phyloP scores from a whole-genome alignment of 169 alveolate species.

The Plasmodium vivax region DNA sequence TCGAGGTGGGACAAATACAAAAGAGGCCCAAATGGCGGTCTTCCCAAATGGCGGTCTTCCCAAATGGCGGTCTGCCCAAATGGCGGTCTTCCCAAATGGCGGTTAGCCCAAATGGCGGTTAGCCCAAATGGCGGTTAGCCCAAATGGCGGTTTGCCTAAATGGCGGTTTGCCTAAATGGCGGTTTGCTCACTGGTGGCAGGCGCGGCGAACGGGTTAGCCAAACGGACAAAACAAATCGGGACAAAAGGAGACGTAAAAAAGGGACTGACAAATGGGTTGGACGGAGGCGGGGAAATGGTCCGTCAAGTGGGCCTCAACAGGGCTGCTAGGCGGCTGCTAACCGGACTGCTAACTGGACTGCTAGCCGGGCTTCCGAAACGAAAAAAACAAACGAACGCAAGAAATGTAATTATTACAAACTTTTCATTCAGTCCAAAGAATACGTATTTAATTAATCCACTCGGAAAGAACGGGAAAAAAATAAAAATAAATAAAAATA shows the following conservation, averaged over 20 bases:
- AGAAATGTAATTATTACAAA: slow-evolving; percentile 66
- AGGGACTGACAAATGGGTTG: background rate
- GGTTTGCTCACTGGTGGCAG: background rate
- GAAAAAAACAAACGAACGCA: slow-evolving; percentile 14
- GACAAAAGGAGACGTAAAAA: background rate
- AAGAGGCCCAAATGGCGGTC: no score
- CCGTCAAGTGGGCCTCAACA: background rate
- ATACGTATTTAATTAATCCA: background rate
- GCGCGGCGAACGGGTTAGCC: background rate
- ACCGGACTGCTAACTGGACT: background rate
- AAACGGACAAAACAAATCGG: slow-evolving; percentile 8
- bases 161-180: background rate
- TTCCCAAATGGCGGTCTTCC: no score
- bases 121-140: background rate
- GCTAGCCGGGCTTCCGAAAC: background rate
- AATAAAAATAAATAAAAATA: background rate
- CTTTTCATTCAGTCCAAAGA: slow-evolving; percentile 13
- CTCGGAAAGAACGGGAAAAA: background rate
- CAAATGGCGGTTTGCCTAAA: background rate
- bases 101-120: background rate
- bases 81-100: no score
- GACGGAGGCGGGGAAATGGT: background rate
- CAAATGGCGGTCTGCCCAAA: no score
- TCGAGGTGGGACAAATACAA: background rate
- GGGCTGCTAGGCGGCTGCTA: background rate